phyloP scores from a whole-genome alignment of 108 stramenopile genomes.

The Cyclostephanos tholiformis region DNA sequence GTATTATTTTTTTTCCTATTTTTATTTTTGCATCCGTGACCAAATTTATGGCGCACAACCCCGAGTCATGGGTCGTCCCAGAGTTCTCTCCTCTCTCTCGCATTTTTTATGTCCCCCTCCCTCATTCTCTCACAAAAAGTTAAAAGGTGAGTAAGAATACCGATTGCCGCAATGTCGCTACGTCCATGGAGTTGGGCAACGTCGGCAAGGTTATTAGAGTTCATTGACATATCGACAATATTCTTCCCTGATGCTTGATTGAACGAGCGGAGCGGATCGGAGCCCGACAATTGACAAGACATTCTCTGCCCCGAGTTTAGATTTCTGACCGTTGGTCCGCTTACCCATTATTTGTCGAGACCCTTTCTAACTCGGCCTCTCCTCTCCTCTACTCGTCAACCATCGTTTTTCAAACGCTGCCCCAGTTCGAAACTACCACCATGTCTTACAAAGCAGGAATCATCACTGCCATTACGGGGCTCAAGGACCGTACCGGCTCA shows the following conservation, averaged over 20 bases:
- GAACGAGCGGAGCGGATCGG: no score
- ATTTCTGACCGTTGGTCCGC: not conserved
- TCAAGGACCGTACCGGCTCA: conserved; percentile 12
- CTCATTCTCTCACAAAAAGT: no score
- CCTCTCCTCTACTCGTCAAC: not conserved
- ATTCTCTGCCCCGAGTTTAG: not conserved
- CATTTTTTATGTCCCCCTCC: no score
- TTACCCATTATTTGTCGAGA: not conserved
- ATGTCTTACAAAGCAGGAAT: conserved; percentile 17
- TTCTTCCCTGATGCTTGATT: no score
- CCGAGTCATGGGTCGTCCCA: no score
- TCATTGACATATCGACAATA: not conserved
- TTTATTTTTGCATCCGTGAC: no score
- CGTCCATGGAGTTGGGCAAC: no score
- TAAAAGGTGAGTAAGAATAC: no score
- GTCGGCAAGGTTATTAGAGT: not conserved
- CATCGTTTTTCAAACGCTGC: not conserved
- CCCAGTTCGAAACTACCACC: conserved; percentile 1
- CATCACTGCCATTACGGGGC: conserved; percentile 1
- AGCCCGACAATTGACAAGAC: not conserved
- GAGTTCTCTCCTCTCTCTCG: no score
- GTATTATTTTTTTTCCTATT: no score
- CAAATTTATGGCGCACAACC: no score
- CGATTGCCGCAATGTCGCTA: no score
- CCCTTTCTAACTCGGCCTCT: not conserved